Evolutionary conservation across 768 basidiomycete species (phyloP).

Genomic region (Hemileccinum impolitum): DNA sequence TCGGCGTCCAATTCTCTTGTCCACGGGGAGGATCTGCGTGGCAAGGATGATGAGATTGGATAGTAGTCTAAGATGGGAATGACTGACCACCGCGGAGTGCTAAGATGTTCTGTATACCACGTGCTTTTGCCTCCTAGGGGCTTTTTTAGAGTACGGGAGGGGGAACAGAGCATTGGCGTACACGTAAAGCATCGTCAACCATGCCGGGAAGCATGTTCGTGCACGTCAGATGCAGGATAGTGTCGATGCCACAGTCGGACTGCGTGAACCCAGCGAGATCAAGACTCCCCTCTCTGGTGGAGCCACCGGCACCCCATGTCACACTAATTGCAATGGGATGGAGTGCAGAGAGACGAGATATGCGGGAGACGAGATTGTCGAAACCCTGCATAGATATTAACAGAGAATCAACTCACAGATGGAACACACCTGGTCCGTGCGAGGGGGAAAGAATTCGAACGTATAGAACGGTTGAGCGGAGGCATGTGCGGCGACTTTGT

Average conservation of each 20-base stretch:
- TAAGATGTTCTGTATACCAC: constrained; percentile 85
- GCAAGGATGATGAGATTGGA: not conserved
- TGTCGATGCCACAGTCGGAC: constrained; percentile 72
- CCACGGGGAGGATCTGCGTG: constrained; percentile 84
- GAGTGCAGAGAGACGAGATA: constrained; percentile 74
- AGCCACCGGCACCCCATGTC: constrained; percentile 98
- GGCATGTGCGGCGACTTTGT: constrained; percentile 53
- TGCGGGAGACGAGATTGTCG: constrained; percentile 85
- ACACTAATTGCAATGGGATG: constrained; percentile 84
- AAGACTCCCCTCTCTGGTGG: constrained; percentile 81
- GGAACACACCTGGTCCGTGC: constrained; percentile 73
- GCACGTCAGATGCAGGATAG: constrained; percentile 92
- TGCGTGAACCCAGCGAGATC: constrained; percentile 82
- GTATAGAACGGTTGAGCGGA: constrained; percentile 73
- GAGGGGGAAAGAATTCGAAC: constrained; percentile 96
- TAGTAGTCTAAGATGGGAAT: not conserved
- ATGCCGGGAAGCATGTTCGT: constrained; percentile 93
- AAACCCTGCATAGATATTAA: constrained; percentile 59
- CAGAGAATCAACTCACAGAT: not conserved
- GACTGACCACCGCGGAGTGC: constrained; percentile 84
- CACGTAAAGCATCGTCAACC: constrained; percentile 82
- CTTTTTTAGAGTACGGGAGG: constrained; percentile 3
- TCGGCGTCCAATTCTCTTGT: constrained; percentile 88
- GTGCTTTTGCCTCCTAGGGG: constrained; percentile 68
- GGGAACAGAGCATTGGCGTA: constrained; percentile 32